Evolutionary conservation across 129 eudicot genomes (phyloP), one percentile per base, ranked within the genome.

Genomic region (Centrapalus pauciflorus): DNA sequence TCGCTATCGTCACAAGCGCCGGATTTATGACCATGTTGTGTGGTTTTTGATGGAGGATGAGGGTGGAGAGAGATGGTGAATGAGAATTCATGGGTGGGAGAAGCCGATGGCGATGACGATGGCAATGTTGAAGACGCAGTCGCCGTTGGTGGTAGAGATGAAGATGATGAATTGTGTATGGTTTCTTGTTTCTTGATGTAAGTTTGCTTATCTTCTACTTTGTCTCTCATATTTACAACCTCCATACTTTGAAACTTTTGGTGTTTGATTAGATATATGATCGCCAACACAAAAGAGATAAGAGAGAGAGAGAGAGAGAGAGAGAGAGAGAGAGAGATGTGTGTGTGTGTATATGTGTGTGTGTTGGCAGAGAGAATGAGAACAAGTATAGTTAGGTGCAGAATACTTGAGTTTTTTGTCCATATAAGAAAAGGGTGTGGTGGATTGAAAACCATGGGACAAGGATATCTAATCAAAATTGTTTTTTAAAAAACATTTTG

Each of bases 61-160:
- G 81, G 84, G 60, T 85, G 84, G 70, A 91, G 89, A 49, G 98
- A 91, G 61, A 88, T 70, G 28, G 96, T 81, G 95, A 91, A 91
- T 65, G 98, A 85, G 95, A 91, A 91, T 21, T 91, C 98, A 71
- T 87, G 97, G 5, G 94, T 74, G 5, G 98, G 98, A 55, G 98
- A 91, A 19, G 88, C 77, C 0, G 96, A 69, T 10, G 87, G 23
- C 1, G 97, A 81, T 5, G 90, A 69, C 9, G 96, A 69, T 10
- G 87, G 23, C 1, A 96, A 81, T 5, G 90, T 69, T 12, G 85
- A 81, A 52, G 85, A 64, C 8, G 80, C 23, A 61, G 85, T n/a
- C 54, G 81, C 24, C 1, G 67, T 9, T 30, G 48, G 72, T 32
- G 79, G 73, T 19, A 55, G 62, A 38, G 76, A 66, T 54, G 41